These are phyloP conservation scores for Liquidambar formosana DNA, from an alignment of 164 flowering plant species.

Conservation along the genomic window DNA sequence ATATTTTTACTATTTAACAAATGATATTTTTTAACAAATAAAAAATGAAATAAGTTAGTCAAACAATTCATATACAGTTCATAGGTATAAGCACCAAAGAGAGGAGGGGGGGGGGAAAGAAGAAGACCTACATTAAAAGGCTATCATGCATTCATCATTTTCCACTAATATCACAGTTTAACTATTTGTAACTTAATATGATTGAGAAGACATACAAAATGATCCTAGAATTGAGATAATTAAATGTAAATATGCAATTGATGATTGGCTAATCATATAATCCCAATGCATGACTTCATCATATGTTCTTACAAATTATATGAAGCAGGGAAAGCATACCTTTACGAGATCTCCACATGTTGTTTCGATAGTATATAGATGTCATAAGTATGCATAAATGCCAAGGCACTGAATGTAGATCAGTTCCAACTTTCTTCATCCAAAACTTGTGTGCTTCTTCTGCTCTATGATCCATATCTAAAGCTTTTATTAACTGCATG, in stretches of 20 bases:
- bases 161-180: background rate
- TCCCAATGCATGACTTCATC: too few species aligned
- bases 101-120: too few species aligned
- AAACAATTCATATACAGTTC: too few species aligned
- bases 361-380: slow-evolving; percentile 73
- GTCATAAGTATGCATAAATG: slow-evolving; percentile 75
- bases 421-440: slow-evolving; percentile 67
- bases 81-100: too few species aligned
- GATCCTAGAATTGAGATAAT: too few species aligned
- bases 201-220: background rate
- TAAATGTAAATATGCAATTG: too few species aligned
- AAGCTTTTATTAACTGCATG: slow-evolving; percentile 81
- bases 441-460: slow-evolving; percentile 91
- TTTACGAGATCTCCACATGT: slow-evolving; percentile 73
- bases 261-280: too few species aligned
- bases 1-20: too few species aligned
- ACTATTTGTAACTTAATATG: background rate
- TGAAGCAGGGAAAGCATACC: slow-evolving; percentile 34
- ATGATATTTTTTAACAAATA: too few species aligned
- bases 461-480: slow-evolving; percentile 88
- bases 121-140: too few species aligned
- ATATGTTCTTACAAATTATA: background rate
- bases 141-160: background rate
- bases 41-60: too few species aligned
- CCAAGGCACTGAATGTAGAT: slow-evolving; percentile 96